These are phyloP conservation scores for Calycina marina DNA, from an alignment of 2,329 filamentous ascomycete species.

Conservation along the genomic window DNA sequence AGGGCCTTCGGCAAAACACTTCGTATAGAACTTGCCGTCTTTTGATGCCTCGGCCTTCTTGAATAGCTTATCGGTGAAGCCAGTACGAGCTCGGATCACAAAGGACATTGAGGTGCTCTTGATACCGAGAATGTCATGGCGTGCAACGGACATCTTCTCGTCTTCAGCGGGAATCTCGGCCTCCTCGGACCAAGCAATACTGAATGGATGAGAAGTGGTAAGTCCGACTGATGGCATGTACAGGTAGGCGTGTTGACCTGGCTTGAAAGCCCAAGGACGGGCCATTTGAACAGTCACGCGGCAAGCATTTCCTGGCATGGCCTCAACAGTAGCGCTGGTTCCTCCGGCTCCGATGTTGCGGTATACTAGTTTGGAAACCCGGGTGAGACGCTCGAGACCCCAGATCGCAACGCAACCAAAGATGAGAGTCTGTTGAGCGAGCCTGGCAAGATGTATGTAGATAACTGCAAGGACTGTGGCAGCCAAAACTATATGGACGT, in stretches of 20 bases:
- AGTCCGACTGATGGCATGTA: slow-evolving; percentile 61
- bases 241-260: slow-evolving; percentile 67
- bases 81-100: slow-evolving; percentile 58
- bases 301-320: slow-evolving; percentile 60
- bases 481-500: slow-evolving; percentile 53
- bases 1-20: slow-evolving; percentile 59
- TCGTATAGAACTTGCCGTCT: slow-evolving; percentile 46
- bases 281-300: slow-evolving; percentile 61
- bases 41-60: slow-evolving; percentile 47
- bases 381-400: slow-evolving; percentile 45
- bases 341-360: slow-evolving; percentile 53
- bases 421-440: slow-evolving; percentile 43
- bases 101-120: slow-evolving; percentile 55
- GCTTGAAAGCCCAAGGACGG: slow-evolving; percentile 60
- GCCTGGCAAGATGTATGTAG: slow-evolving; percentile 47
- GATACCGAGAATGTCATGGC: slow-evolving; percentile 42
- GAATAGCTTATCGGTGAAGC: slow-evolving; percentile 57
- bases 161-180: slow-evolving; percentile 30
- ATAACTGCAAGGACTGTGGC: slow-evolving; percentile 44
- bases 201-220: slow-evolving; percentile 69
- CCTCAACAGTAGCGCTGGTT: slow-evolving; percentile 56
- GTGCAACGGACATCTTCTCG: slow-evolving; percentile 44
- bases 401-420: slow-evolving; percentile 52
- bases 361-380: slow-evolving; percentile 45
- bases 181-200: slow-evolving; percentile 64